Base-by-base conservation (phyloP, 139 green algal species). In the Microglena sp. region DNA sequence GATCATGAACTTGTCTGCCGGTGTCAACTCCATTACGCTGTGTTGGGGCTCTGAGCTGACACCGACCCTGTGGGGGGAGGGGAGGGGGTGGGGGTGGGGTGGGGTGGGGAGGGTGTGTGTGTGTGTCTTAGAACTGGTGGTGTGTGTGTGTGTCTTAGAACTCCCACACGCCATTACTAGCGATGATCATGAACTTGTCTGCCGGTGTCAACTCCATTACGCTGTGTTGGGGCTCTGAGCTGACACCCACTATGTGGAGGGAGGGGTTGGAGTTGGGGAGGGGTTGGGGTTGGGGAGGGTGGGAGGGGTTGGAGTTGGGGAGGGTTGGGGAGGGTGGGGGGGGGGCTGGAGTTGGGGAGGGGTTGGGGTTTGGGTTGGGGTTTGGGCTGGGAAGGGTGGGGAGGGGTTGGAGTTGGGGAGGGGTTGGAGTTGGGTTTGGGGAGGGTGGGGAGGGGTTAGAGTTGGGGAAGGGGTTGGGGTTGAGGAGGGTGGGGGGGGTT, bases 161-260 rank as follows among this genome's bases (percentile, higher is more conserved):
- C 73, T 97, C 90, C 86, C 90, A 97, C 30, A 97, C 86, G 33
- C 90, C 91, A 33, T 97, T 91, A 22, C 67, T 85, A 21, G 91
- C 91, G n/a, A 97, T 68, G 8, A 97, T 82, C 3, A 94, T 73
- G 67, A 91, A 92, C 31, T 72, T 58, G 69, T 96, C 88, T n/a
- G 82, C 55, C 11, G 74, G 65, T 0, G 69, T 82, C 29, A 96
- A 53, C 55, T 89, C 81, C 5, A 82, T 36, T 21, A 76, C 60
- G 4, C 40, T 70, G 60, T 84, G 72, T 55, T 92, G 82, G 1
- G 89, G 86, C 71, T 89, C 77, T 46, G 81, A 85, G 7, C 65
- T 81, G 15, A 95, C 88, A 15, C 88, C 88, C n/a, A 92, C 84
- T 26, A 72, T 88, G n/a, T n/a, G 31, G n/a, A 27, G 1, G 2